Evolutionary conservation across 306 rosid species (phyloP).

Genomic region (Leucaena leucocephala): DNA sequence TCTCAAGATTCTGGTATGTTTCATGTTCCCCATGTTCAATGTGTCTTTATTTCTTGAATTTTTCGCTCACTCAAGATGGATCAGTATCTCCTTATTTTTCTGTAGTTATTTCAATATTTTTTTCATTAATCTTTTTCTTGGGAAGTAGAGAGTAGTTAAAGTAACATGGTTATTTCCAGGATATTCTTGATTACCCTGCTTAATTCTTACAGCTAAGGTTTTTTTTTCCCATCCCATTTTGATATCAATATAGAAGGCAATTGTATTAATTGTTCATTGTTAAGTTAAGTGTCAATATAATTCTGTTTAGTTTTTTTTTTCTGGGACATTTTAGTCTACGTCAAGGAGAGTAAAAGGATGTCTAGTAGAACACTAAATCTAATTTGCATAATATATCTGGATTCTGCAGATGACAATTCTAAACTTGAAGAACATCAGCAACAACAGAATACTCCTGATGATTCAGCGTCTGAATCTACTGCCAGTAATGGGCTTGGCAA

Average conservation of each 20-base stretch:
- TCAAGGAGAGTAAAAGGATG: too few species aligned
- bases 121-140: not conserved
- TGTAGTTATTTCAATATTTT: not conserved
- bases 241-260: not conserved
- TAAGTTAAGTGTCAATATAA: not conserved
- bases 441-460: conserved; percentile 61
- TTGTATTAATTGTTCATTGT: not conserved
- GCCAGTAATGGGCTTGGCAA: conserved; percentile 63
- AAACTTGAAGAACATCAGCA: conserved; percentile 70
- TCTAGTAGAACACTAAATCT: too few species aligned
- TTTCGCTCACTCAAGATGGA: not conserved
- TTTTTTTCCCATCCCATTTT: not conserved
- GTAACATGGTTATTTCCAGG: not conserved
- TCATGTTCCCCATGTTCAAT: conserved; percentile 8
- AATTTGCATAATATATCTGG: conserved; percentile 8
- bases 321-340: too few species aligned
- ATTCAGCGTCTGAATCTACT: conserved; percentile 57
- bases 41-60: conserved; percentile 6
- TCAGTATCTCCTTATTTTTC: not conserved
- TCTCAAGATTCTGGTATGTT: conserved; percentile 66
- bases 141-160: not conserved
- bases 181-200: not conserved
- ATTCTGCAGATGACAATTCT: conserved; percentile 59
- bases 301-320: not conserved
- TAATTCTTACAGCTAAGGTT: not conserved